Conservation (phyloP, 202 grass and related monocot species). For the Cymbopogon flexuosus region DNA sequence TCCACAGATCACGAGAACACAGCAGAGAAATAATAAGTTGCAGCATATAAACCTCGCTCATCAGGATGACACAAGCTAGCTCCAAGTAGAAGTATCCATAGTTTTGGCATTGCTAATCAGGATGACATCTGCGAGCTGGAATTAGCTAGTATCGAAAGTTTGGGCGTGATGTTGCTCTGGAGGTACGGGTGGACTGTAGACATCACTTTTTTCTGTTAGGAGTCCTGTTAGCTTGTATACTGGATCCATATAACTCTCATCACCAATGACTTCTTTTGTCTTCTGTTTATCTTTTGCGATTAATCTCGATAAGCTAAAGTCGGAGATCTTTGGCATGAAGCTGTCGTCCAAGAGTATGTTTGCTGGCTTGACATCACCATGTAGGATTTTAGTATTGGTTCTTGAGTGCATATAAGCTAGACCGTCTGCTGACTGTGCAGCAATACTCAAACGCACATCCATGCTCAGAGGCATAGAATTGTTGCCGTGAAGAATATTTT, state of each 20-base stretch:
- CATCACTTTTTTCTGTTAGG: slow-evolving; percentile 33
- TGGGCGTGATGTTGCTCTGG: no score
- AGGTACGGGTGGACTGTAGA: slow-evolving; percentile 20
- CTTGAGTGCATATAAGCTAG: slow-evolving; percentile 41
- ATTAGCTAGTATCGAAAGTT: no score
- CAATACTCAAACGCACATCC: slow-evolving; percentile 16
- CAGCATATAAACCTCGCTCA: no score
- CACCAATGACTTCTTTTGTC: slow-evolving; percentile 1
- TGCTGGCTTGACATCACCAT: slow-evolving; percentile 47
- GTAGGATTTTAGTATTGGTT: slow-evolving; percentile 26
- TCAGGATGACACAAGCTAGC: no score
- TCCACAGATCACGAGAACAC: no score
- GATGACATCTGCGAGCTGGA: no score
- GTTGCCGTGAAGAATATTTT: slow-evolving; percentile 2
- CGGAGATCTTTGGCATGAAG: slow-evolving; percentile 38
- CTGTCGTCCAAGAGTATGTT: slow-evolving; percentile 41
- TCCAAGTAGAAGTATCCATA: no score
- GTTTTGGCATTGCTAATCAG: no score
- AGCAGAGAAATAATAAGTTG: no score
- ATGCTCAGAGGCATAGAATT: background rate
- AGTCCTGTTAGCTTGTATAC: slow-evolving; percentile 6
- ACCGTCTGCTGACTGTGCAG: slow-evolving; percentile 22
- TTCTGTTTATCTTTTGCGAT: background rate
- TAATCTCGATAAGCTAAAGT: slow-evolving; percentile 42
- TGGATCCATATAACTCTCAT: slow-evolving; percentile 38